phyloP scores from a whole-genome alignment of 2,329 filamentous ascomycete genomes.

The Phyllosticta ampelicida region DNA sequence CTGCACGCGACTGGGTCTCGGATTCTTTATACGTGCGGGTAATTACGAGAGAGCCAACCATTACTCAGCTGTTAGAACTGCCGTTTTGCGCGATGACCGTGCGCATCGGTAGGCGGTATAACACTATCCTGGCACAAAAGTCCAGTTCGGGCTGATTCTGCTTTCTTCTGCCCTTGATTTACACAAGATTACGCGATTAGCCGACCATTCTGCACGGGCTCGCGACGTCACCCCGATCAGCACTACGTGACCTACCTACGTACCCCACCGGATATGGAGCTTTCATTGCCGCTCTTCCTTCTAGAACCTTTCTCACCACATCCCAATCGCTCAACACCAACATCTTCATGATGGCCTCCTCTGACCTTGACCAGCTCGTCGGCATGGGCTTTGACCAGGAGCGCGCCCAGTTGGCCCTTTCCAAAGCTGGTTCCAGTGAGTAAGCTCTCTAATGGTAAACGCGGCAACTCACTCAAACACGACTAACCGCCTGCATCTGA shows the following conservation, averaged over 20 bases:
- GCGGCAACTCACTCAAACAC: neutral
- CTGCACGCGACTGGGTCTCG: neutral
- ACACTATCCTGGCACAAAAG: too few relatives aligned
- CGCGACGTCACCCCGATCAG: neutral
- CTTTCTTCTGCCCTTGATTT: too few relatives aligned
- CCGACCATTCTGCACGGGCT: too few relatives aligned
- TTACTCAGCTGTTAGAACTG: too few relatives aligned
- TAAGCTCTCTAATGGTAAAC: slow-evolving; percentile 14
- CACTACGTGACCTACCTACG: neutral
- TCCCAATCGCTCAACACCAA: neutral
- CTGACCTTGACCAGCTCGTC: slow-evolving; percentile 50
- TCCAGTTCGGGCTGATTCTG: too few relatives aligned
- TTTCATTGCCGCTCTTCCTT: neutral
- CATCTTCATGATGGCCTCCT: slow-evolving; percentile 29
- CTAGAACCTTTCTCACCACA: neutral
- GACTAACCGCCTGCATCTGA: slow-evolving; percentile 1
- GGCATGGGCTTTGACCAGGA: slow-evolving; percentile 73
- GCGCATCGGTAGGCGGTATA: too few relatives aligned
- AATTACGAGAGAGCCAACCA: too few relatives aligned
- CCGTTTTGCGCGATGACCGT: too few relatives aligned
- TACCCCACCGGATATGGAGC: too few relatives aligned
- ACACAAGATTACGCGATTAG: too few relatives aligned
- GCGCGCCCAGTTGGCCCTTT: slow-evolving; percentile 71
- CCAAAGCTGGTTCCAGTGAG: slow-evolving; percentile 70
- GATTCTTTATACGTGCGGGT: too few relatives aligned